phyloP scores from a whole-genome alignment of 2,329 filamentous ascomycete genomes.

The Ascochyta clinopodiicola region DNA sequence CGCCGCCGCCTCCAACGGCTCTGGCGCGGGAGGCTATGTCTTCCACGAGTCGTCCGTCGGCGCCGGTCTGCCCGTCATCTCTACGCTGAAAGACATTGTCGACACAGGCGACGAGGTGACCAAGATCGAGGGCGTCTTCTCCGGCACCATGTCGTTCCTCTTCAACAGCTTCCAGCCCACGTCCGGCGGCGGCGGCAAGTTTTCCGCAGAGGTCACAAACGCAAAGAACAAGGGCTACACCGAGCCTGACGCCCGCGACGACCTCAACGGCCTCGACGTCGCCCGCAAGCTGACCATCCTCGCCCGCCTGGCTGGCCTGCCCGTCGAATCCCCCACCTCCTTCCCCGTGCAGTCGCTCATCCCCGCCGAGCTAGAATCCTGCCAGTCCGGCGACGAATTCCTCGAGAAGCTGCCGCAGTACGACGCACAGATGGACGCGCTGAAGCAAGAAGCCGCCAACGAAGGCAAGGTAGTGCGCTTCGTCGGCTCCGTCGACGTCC shows the following conservation, averaged over 20 bases:
- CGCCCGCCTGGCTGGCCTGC: constrained; percentile 81
- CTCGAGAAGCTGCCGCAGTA: constrained; percentile 79
- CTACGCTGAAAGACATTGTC: constrained; percentile 90
- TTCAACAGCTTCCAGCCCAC: constrained; percentile 97
- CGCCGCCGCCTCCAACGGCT: constrained; percentile 69
- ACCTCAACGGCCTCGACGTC: constrained; percentile 86
- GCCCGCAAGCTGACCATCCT: constrained; percentile 97
- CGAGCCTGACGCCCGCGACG: constrained; percentile 84
- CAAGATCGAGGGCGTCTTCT: constrained; percentile 96
- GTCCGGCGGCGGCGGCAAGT: constrained; percentile 76
- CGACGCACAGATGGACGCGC: constrained; percentile 86
- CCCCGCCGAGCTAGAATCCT: constrained; percentile 81
- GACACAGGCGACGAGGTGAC: constrained; percentile 91
- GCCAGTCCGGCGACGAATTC: constrained; percentile 82
- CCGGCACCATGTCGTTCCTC: constrained; percentile 95
- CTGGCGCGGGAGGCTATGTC: constrained; percentile 72
- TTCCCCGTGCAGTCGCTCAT: constrained; percentile 97
- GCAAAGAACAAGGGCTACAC: constrained; percentile 94
- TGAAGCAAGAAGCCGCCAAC: constrained; percentile 83
- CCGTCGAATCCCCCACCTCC: constrained; percentile 80
- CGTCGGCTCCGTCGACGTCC: constrained; percentile 90
- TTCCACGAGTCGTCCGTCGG: constrained; percentile 97
- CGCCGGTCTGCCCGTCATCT: constrained; percentile 90
- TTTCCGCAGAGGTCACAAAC: constrained; percentile 89
- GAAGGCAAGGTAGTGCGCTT: constrained; percentile 93